Evolutionary conservation across 2,329 filamentous ascomycete species (phyloP), one percentile per base, ranked within the genome.

Genomic region (Acephala macrosclerotiorum): DNA sequence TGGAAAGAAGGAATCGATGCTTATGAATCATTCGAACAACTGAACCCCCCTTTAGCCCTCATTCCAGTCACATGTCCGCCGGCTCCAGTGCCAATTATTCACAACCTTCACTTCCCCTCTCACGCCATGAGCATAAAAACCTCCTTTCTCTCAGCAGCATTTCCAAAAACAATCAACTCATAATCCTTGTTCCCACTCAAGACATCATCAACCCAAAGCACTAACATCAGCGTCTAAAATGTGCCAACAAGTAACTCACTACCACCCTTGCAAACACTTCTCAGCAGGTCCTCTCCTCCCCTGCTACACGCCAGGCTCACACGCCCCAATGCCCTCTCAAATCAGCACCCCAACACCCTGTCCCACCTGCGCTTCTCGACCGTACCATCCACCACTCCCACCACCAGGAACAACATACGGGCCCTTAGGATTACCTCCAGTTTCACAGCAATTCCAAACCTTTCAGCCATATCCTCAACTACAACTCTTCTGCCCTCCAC

Each of bases 201-300:
- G 20, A 11, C n/a, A 22, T 49, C 22, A 6, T 18, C 18, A 47
- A 9, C 18, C 42, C 12, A 12, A 3, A 5, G 11, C 18, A 40
- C 18, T n/a, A 22, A 22, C n/a, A 25, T 22, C 5, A 29, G 29
- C 35, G 16, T 3, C 3, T 9, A 53, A 63, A 6, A 63, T 63
- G 61, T 58, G 56, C 33, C 61, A 59, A 49, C 29, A 55, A 40
- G 53, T 38, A 47, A 63, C 35, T 4, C 25, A 58, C 45, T 40
- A 42, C 42, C 42, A 59, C 33, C 36, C 22, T 14, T 63, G 55
- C 61, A 40, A 33, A 20, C 61, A 63, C 61, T 47, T 51, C 22
- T 40, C 58, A 29, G 18, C 38, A 40, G 51, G 55, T 20, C 55
- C 61, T 16, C 20, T 58, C 20, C 11, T 42, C 3, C 55, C 16